Evolutionary conservation across 2,329 filamentous ascomycete species (phyloP).

Genomic region (Teratosphaeria zuluensis): DNA sequence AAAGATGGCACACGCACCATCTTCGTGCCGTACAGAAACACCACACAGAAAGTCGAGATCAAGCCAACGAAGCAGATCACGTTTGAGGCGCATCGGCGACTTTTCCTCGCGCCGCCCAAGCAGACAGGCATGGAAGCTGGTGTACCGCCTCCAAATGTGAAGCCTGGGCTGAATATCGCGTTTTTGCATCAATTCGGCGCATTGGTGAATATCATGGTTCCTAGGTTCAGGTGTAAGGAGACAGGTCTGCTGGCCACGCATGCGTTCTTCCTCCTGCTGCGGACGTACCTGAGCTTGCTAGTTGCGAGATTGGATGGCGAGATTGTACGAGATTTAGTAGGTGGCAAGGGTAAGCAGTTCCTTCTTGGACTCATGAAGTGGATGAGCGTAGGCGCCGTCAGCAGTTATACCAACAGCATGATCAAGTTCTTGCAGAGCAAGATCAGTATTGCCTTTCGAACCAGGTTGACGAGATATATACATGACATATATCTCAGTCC

Average conservation of each 20-base stretch:
- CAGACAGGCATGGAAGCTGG: conserved; percentile 47
- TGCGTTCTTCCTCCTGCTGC: conserved; percentile 75
- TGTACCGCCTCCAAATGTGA: conserved; percentile 80
- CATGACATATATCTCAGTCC: conserved; percentile 95
- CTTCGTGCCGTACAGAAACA: conserved; percentile 83
- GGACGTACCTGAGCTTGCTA: conserved; percentile 88
- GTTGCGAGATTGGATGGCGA: conserved; percentile 90
- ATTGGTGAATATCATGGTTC: conserved; percentile 94
- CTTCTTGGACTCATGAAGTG: conserved; percentile 86
- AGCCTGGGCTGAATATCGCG: conserved; percentile 86
- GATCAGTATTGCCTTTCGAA: conserved; percentile 95
- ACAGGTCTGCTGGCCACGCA: conserved; percentile 83
- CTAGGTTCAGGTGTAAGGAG: conserved; percentile 90
- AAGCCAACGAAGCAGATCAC: conserved; percentile 83
- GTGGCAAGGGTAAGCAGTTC: conserved; percentile 81
- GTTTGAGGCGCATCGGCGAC: conserved; percentile 86
- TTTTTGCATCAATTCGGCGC: conserved; percentile 96
- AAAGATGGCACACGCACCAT: conserved; percentile 94
- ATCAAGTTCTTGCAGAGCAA: conserved; percentile 98
- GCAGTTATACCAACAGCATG: conserved; percentile 96
- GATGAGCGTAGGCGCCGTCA: conserved; percentile 86
- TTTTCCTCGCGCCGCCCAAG: conserved; percentile 85
- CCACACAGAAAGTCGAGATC: conserved; percentile 85
- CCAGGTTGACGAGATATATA: conserved; percentile 87
- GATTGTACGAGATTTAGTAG: conserved; percentile 92